Conservation (phyloP, 345 rosid species). For the Sisymbrium irio region DNA sequence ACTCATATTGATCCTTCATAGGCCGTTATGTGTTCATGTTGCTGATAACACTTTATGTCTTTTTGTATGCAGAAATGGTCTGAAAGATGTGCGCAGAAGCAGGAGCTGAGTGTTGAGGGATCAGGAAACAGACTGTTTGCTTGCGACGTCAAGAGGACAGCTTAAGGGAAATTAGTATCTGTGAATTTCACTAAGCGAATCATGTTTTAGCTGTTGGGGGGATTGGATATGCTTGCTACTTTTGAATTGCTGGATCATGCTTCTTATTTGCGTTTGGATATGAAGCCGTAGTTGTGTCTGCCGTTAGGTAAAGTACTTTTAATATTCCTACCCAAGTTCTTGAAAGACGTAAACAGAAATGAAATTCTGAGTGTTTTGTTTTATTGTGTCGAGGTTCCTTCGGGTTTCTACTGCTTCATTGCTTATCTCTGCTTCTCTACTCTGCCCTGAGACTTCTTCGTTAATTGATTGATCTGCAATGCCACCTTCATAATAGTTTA, state of each 20-base stretch:
- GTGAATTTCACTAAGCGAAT: constrained; percentile 48
- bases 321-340: constrained; percentile 31
- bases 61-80: constrained; percentile 60
- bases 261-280: constrained; percentile 39
- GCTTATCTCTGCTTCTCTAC: constrained; percentile 58
- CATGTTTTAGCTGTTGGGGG: constrained; percentile 56
- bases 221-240: constrained; percentile 66
- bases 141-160: constrained; percentile 5
- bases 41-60: background rate
- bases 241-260: constrained; percentile 53
- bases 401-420: constrained; percentile 75
- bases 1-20: too few species aligned
- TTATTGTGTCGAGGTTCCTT: constrained; percentile 88
- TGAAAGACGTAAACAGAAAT: constrained; percentile 8
- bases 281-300: constrained; percentile 39
- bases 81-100: constrained; percentile 80
- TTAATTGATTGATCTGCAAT: constrained; percentile 11
- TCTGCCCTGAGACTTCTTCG: constrained; percentile 13
- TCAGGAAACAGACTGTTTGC: constrained; percentile 36
- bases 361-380: constrained; percentile 34
- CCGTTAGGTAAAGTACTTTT: constrained; percentile 35
- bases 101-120: constrained; percentile 58
- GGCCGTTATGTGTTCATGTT: background rate
- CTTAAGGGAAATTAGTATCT: constrained; percentile 55
- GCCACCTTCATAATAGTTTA: constrained; percentile 9